Percentiles rank a stretch among this genome's conserved stretches.
Conservation (phyloP, 169 alveolate genomes). For the Cryptosporidium andersoni region DNA sequence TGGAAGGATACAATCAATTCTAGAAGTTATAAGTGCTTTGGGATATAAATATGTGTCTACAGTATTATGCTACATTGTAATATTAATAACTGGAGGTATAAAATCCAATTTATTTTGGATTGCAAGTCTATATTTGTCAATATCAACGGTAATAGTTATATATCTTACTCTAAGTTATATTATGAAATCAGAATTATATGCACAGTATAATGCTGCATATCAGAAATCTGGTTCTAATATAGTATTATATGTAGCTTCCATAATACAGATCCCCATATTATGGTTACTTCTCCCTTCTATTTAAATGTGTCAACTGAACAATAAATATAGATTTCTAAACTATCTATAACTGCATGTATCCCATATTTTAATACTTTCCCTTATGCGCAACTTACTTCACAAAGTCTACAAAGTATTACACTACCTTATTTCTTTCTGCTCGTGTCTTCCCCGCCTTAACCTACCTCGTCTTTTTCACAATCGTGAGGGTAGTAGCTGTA, state of each 20-base stretch:
- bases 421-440: not conserved
- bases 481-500: no score
- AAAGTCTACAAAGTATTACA: not conserved
- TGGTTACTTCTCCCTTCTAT: conserved; percentile 69
- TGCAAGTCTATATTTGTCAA: conserved; percentile 27
- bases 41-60: conserved; percentile 63
- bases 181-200: conserved; percentile 7
- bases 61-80: conserved; percentile 28
- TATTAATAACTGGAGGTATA: conserved; percentile 37
- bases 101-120: conserved; percentile 41
- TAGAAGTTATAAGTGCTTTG: conserved; percentile 43
- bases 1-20: conserved; percentile 37
- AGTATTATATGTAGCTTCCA: conserved; percentile 24
- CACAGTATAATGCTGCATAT: conserved; percentile 24
- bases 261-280: conserved; percentile 48
- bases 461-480: no score
- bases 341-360: no score
- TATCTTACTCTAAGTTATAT: conserved; percentile 55
- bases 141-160: conserved; percentile 44
- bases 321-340: not conserved
- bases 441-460: not conserved
- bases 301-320: not conserved
- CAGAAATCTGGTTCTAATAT: conserved; percentile 60
- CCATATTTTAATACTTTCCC: not conserved
- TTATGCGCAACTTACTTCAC: not conserved